Evolutionary conservation across 192 early-diverging fungal genomes (phyloP).

Genomic region (Funneliformis geosporum): DNA sequence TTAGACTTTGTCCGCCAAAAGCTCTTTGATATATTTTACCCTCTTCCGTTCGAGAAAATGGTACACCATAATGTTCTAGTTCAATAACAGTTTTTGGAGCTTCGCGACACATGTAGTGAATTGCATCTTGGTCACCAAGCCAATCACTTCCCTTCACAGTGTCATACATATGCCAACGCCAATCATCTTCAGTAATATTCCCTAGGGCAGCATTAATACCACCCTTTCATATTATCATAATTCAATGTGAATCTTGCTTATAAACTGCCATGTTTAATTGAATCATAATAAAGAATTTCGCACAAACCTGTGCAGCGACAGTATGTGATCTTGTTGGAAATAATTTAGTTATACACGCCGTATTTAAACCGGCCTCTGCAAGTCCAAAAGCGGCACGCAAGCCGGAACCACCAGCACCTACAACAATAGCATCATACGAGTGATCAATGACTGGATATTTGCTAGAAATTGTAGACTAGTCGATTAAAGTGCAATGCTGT

Average conservation of each 20-base stretch:
- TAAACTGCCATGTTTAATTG: neutral
- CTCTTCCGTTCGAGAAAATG: conserved; percentile 96
- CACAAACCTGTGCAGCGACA: conserved; percentile 86
- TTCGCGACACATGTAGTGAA: conserved; percentile 99
- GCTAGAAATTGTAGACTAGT: conserved; percentile 39
- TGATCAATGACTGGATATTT: conserved; percentile 97
- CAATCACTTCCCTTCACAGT: conserved; percentile 99
- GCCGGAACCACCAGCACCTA: conserved; percentile 98
- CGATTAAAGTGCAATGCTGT: neutral
- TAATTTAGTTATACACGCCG: conserved; percentile 96
- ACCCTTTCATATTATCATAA: conserved; percentile 53
- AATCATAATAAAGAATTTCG: neutral
- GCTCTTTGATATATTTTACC: conserved; percentile 99
- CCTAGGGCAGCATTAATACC: conserved; percentile 99
- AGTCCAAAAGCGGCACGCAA: conserved; percentile 97
- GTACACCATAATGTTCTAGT: conserved; percentile 97
- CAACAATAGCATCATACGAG: conserved; percentile 97
- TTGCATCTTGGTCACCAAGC: conserved; percentile 99
- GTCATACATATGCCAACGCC: conserved; percentile 99
- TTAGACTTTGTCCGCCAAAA: conserved; percentile 95
- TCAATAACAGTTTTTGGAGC: conserved; percentile 94
- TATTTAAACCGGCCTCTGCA: conserved; percentile 92
- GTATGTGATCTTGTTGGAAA: conserved; percentile 99
- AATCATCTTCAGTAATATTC: conserved; percentile 99
- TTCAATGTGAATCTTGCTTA: neutral